Base-by-base conservation (phyloP, 495 filamentous ascomycete genomes). In the Hyaloscypha variabilis region DNA sequence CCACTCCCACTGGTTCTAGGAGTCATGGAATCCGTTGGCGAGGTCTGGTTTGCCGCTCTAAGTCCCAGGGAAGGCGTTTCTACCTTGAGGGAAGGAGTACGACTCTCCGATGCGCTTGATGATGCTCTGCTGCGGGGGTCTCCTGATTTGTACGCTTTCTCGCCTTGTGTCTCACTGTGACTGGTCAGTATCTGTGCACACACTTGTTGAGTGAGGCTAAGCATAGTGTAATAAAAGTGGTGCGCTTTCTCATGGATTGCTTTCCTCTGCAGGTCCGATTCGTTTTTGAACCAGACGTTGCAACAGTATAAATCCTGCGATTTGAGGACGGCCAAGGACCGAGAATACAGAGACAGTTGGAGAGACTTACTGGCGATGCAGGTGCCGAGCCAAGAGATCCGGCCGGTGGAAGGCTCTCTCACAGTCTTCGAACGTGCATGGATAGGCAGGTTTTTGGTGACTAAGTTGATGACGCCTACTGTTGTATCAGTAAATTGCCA, bases 391-490 rank as follows among this genome's bases (percentile, higher is more conserved):
- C 30, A 96, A 81, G 26, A 97, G 77, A 76, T 97, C 93, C 17
- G 86, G 80, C 34, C 93, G 86, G 55, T 86, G 80, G 73, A 96
- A 96, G 3, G 78, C 76, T 58, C 76, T 85, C 0, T 79, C 79
- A 72, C 92, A 96, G 23, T 82, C 77, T 42, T 82, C 76, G 56
- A 87, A 81, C 8, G 84, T 81, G 75, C 93, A 96, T 29, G 82
- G 82, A 69, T 84, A 89, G 13, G 85, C 79, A 31, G 91, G 88
- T 64, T 87, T 84, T 71, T 88, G 87, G 78, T 97, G 93, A 74
- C 94, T 94, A 57, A 94, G 77, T 75, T 96, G 90, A 78, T 97
- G 93, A 56, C 92, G 92, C 76, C 92, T 93, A 60, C 28, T n/a
- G 52, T 13, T 26, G 26, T 54, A 17, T 54, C 19, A 54, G 39